These are phyloP conservation scores for Tolypocladium album DNA, from an alignment of 2,329 filamentous ascomycete genomes.

Conservation along the genomic window DNA sequence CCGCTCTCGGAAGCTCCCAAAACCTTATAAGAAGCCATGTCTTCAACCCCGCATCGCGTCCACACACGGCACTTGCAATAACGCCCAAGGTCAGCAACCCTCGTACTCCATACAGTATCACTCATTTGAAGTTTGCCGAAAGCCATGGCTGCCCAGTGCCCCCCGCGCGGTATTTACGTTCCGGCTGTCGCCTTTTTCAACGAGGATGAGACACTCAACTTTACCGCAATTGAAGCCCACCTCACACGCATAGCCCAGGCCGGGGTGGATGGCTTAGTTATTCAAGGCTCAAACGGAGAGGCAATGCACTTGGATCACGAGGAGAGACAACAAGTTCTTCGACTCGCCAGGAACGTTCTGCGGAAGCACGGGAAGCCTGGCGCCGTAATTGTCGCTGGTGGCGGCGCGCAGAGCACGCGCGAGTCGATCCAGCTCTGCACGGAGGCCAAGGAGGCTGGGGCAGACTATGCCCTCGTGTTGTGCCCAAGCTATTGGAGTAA, in stretches of 20 bases:
- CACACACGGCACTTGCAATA: neutral
- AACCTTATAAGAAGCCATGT: neutral
- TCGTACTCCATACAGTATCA: neutral
- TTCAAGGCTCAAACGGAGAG: constrained; percentile 77
- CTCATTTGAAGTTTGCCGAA: too few relatives aligned
- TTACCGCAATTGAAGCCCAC: constrained; percentile 19
- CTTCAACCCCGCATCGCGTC: neutral
- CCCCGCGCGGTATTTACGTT: constrained; percentile 23
- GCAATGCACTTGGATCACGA: constrained; percentile 65
- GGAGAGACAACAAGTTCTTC: constrained; percentile 58
- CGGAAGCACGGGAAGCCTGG: constrained; percentile 1
- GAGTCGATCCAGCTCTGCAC: constrained; percentile 62
- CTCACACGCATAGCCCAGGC: constrained; percentile 42
- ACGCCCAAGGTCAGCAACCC: too few relatives aligned
- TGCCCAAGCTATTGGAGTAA: constrained; percentile 64
- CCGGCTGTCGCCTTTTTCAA: constrained; percentile 27
- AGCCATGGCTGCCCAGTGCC: neutral
- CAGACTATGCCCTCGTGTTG: constrained; percentile 66
- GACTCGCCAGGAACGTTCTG: constrained; percentile 35
- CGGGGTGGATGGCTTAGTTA: constrained; percentile 64
- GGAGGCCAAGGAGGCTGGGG: constrained; percentile 60
- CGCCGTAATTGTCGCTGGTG: constrained; percentile 56
- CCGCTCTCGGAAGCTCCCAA: neutral
- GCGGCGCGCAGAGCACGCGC: constrained; percentile 62
- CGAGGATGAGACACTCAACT: constrained; percentile 20